Percentiles rank a stretch among this genome's conserved stretches.
phyloP scores from a whole-genome alignment of 1,139 yeast species.

The Komagataea norvegica region DNA sequence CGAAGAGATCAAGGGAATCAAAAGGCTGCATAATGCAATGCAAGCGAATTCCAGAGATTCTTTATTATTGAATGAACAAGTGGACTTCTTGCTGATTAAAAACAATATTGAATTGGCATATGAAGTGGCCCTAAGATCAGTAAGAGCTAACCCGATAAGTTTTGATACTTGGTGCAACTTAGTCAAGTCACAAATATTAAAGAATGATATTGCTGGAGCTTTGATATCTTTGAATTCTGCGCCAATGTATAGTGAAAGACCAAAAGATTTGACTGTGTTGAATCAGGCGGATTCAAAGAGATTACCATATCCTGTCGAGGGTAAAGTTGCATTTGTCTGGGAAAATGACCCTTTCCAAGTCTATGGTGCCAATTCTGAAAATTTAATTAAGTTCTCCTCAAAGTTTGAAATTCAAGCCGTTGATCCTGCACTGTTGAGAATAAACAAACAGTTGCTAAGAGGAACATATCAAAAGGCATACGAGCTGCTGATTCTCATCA shows the following conservation, averaged over 20 bases:
- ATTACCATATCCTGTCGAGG: slow-evolving; percentile 75
- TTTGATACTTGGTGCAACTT: slow-evolving; percentile 78
- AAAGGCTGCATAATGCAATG: slow-evolving; percentile 54
- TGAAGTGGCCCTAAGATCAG: slow-evolving; percentile 68
- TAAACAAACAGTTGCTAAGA: slow-evolving; percentile 73
- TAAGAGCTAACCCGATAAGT: slow-evolving; percentile 78
- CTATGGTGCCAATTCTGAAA: slow-evolving; percentile 55
- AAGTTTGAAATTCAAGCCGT: slow-evolving; percentile 43
- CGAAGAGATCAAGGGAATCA: slow-evolving; percentile 70
- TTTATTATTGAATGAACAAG: slow-evolving; percentile 54
- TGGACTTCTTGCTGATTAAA: slow-evolving; percentile 65
- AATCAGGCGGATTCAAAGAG: slow-evolving; percentile 66
- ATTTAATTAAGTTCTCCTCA: slow-evolving; percentile 36
- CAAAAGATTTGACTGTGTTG: slow-evolving; percentile 51
- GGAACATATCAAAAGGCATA: slow-evolving; percentile 81
- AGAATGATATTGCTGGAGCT: slow-evolving; percentile 71
- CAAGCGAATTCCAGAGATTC: slow-evolving; percentile 55
- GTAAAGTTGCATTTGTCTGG: slow-evolving; percentile 51
- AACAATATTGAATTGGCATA: slow-evolving; percentile 68
- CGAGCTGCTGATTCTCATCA: slow-evolving; percentile 59
- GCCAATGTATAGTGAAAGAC: slow-evolving; percentile 77
- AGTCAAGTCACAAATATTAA: slow-evolving; percentile 65
- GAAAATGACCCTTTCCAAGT: slow-evolving; percentile 41
- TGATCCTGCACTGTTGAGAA: slow-evolving; percentile 62
- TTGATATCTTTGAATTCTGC: slow-evolving; percentile 81